Base-by-base conservation (phyloP, 768 basidiomycete genomes). In the Hygrophorus pudorinus region DNA sequence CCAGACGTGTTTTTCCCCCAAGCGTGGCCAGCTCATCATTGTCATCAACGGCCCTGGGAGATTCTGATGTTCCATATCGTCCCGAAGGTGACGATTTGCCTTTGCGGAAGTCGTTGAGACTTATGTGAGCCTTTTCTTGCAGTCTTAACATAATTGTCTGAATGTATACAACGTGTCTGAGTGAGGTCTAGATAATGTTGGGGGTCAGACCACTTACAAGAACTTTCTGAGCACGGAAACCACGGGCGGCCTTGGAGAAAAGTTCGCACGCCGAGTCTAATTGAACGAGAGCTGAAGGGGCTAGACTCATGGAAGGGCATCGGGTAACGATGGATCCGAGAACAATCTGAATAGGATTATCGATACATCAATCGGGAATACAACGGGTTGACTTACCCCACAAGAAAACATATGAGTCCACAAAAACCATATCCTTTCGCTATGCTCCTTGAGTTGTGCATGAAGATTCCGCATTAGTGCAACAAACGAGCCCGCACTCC, bases 281-380 rank as follows among this genome's bases (percentile, higher is more conserved):
- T 53, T 85, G 83, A 6, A 75, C 71, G 7, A 85, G 70, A 3
- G 82, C 83, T 17, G 82, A 85, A 13, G 81, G 79, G 16, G 82
- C 83, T 48, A 85, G 60, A 52, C 81, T 82, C 76, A 85, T 82
- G 13, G 83, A 85, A 9, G 83, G 82, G 59, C 82, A 85, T 41
- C 81, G 70, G 13, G 83, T 85, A 9, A 85, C 82, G 29, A 85
- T 81, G 16, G 81, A 81, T 29, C 82, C 82, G 38, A 85, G 62
- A 41, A 85, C 68, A 49, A 85, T 84, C 79, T 79, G 47, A 24
- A 30, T 10, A 42, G 7, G 20, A 44, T 18, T 53, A 32, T 10
- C 40, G 9, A 28, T 31, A 18, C 8, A 41, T 38, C 5, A 20
- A 8, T 27, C 2, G 24, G 16, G n/a, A 30, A 18, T 56, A 38